Evolutionary conservation across 805 yeast species (phyloP), one percentile per base, ranked within the genome.

Genomic region (Lipomyces oligophaga): DNA sequence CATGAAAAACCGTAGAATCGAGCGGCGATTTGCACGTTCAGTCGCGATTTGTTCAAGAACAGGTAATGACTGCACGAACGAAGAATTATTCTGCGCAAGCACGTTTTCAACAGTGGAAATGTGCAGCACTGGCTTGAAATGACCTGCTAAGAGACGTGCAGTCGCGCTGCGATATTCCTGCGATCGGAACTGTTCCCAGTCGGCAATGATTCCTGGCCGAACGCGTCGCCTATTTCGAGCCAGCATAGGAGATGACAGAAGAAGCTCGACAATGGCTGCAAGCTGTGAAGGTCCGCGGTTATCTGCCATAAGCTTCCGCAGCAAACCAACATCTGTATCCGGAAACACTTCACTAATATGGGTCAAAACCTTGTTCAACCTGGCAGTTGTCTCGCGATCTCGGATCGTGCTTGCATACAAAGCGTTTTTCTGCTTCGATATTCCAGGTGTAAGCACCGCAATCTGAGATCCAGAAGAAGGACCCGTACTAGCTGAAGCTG

Each of bases 251-350:
- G 49, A 45, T 11, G 52, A 43, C 13, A 51, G 27, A 5, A 52
- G 31, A 25, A 41, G 26, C 25, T 52, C 55, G 26, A 46, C 57
- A 28, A 45, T 43, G 22, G 49, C 51, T 15, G 44, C 30, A 18
- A 50, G 35, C 45, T 41, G 51, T 22, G 56, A 51, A n/a, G 54
- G 47, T 3, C 49, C 57, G n/a, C 36, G 24, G 21, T 33, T 30
- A 32, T 49, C 51, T 5, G 41, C 28, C 46, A 52, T 42, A 16
- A 45, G 34, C 35, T 43, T 34, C 18, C 57, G 42, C 33, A 52
- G 35, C 15, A 45, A 32, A 31, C 36, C 55, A 20, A 50, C 45
- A 5, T 50, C 55, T 25, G 55, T 36, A 28, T 51, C 57, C 13
- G 57, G 56, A 33, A 52, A 52, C 19, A 52, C 34, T 22, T 38